Evolutionary conservation across 305 asterid genomes (phyloP).

Genomic region (Andrographis paniculata): DNA sequence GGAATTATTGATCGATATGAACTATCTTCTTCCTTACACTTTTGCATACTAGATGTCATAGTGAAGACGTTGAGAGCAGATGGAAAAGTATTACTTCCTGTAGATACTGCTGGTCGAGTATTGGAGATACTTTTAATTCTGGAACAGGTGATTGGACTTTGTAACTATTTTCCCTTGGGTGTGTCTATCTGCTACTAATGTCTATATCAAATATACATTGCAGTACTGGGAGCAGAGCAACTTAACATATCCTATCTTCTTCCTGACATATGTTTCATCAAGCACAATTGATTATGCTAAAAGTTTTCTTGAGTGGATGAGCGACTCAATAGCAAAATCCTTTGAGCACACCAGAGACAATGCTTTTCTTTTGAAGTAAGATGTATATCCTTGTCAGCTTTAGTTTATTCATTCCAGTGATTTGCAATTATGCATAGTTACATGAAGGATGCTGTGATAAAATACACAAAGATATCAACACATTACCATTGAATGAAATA

Average conservation of each 20-base stretch:
- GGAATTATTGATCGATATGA: neutral
- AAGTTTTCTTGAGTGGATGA: constrained; percentile 98
- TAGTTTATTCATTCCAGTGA: constrained; percentile 13
- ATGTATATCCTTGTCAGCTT: constrained; percentile 15
- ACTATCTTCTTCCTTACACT: constrained; percentile 10
- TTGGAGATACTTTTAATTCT: constrained; percentile 79
- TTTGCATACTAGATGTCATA: constrained; percentile 49
- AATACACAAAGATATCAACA: neutral
- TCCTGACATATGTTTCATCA: constrained; percentile 78
- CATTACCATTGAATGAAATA: neutral
- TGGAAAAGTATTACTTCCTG: constrained; percentile 86
- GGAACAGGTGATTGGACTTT: constrained; percentile 56
- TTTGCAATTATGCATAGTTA: constrained; percentile 16
- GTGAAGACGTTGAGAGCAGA: constrained; percentile 57
- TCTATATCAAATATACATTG: constrained; percentile 28
- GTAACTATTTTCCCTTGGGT: constrained; percentile 7
- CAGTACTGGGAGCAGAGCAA: constrained; percentile 87
- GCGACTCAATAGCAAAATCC: constrained; percentile 90
- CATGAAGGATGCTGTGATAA: neutral
- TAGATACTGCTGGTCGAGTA: constrained; percentile 96
- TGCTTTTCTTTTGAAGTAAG: constrained; percentile 86
- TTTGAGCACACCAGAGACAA: constrained; percentile 91
- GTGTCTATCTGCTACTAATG: constrained; percentile 15
- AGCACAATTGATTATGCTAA: constrained; percentile 88
- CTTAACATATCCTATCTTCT: constrained; percentile 69